These are phyloP conservation scores for Scedosporium aurantiacum DNA, from an alignment of 2,329 filamentous ascomycete genomes.

Conservation along the genomic window DNA sequence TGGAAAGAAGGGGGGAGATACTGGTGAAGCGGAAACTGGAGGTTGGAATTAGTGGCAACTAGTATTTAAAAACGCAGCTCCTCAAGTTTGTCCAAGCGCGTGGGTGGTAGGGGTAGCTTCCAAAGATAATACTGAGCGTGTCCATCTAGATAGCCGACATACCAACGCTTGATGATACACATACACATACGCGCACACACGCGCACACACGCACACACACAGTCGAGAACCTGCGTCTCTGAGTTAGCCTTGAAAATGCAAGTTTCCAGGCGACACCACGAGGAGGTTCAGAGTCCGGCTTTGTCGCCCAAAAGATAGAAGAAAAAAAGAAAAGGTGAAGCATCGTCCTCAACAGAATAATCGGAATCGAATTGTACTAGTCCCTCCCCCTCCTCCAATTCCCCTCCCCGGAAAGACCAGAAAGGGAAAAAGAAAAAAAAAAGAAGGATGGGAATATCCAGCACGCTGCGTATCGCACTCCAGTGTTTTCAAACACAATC, in stretches of 20 bases:
- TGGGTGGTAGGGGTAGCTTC: no score
- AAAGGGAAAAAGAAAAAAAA: conserved; percentile 5
- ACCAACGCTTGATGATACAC: no score
- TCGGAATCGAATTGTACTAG: conserved; percentile 75
- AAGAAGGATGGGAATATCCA: conserved; percentile 6
- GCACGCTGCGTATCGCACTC: conserved; percentile 90
- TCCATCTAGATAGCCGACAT: no score
- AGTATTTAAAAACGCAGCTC: no score
- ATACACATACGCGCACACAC: background rate
- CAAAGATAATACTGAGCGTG: no score
- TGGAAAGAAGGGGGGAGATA: background rate
- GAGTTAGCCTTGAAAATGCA: conserved; percentile 3
- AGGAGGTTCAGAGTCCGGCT: conserved; percentile 10
- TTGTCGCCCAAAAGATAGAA: conserved; percentile 6
- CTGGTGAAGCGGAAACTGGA: no score
- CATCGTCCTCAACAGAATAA: conserved; percentile 77
- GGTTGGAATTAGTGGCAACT: background rate
- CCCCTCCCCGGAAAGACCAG: no score
- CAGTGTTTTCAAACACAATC: conserved; percentile 76
- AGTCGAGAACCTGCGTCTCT: conserved; percentile 5
- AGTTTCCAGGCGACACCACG: conserved; percentile 10
- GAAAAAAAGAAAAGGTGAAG: conserved; percentile 24
- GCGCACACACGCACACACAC: no score
- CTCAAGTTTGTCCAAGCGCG: no score
- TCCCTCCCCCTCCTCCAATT: conserved; percentile 18